Evolutionary conservation across 2,329 filamentous ascomycete species (phyloP).

Genomic region (Zymoseptoria passerinii): DNA sequence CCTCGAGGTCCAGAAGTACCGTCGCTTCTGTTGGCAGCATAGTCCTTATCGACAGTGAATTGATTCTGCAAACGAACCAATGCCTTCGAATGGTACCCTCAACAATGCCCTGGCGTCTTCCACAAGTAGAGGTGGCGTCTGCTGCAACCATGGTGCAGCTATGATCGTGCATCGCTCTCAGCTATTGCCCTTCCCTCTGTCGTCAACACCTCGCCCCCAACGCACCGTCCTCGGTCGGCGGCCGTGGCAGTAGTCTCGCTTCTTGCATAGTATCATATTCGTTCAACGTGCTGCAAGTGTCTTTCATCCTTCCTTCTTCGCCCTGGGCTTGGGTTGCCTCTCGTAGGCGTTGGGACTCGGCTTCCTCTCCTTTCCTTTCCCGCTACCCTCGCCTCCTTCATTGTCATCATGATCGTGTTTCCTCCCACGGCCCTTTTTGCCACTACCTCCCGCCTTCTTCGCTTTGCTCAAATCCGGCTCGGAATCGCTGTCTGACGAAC

Average conservation of each 20-base stretch:
- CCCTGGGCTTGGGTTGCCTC: conserved; percentile 53
- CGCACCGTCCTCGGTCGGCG: too few relatives aligned
- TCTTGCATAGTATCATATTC: background rate
- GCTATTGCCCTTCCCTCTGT: too few relatives aligned
- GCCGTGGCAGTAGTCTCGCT: too few relatives aligned
- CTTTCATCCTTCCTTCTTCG: conserved; percentile 23
- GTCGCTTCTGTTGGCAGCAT: background rate
- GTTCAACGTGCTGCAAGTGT: background rate
- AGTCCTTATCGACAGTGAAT: background rate
- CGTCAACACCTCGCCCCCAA: too few relatives aligned
- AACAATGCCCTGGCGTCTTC: background rate
- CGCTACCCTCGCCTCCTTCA: conserved; percentile 26
- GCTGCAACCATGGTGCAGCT: too few relatives aligned
- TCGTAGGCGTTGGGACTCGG: conserved; percentile 78
- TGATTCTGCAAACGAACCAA: background rate
- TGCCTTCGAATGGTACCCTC: background rate
- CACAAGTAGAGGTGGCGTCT: background rate
- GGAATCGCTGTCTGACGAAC: conserved; percentile 47
- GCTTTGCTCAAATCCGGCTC: conserved; percentile 43
- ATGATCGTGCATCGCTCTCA: too few relatives aligned
- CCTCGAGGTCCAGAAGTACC: background rate
- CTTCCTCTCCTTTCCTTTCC: conserved; percentile 38
- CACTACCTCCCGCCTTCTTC: conserved; percentile 34
- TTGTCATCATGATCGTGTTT: conserved; percentile 65
- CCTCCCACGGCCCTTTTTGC: conserved; percentile 46